Conservation (phyloP, 1,284 basidiomycete species). For the Apiotrichum akiyoshidainum region DNA sequence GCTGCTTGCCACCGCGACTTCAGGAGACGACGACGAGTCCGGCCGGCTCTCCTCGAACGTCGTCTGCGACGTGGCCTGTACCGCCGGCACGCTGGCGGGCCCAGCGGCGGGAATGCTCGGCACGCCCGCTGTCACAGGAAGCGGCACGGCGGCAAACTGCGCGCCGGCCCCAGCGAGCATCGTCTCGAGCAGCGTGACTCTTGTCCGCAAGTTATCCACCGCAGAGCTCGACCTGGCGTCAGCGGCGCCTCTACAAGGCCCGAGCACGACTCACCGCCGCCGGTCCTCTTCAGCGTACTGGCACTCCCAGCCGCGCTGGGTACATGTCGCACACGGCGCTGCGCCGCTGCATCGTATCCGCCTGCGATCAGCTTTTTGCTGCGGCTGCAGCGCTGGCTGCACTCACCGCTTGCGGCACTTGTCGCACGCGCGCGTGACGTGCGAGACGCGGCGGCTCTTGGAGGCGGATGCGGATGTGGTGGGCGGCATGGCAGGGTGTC, state of each 20-base stretch:
- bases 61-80: no score
- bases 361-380: neutral
- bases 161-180: neutral
- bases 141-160: neutral
- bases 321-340: constrained; percentile 13
- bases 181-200: constrained; percentile 1
- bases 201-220: constrained; percentile 1
- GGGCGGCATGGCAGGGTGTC: no score
- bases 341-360: constrained; percentile 2
- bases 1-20: neutral
- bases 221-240: neutral
- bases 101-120: no score
- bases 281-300: constrained; percentile 27
- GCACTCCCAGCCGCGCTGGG: constrained; percentile 13
- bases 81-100: no score
- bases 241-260: no score
- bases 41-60: no score
- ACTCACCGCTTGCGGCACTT: constrained; percentile 23
- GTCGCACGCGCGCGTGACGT: constrained; percentile 19
- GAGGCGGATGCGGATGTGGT: no score
- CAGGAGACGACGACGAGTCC: neutral
- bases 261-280: constrained; percentile 18
- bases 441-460: neutral
- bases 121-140: no score
- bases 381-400: neutral